Conservation (phyloP, 805 yeast species). For the Sungouiozyma ichnusensis region DNA sequence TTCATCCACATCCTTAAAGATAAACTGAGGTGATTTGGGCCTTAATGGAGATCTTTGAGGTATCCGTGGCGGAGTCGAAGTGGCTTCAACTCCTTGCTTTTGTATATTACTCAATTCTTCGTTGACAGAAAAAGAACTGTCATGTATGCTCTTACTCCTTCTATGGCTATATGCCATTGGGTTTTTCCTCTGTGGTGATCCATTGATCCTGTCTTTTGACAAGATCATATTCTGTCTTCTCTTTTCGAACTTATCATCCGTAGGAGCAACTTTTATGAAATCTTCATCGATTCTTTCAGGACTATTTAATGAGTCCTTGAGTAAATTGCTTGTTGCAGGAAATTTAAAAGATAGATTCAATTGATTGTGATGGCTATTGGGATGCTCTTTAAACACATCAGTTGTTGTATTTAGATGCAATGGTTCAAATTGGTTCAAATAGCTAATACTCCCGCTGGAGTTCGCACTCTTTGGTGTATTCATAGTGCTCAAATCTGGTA, state of each 20-base stretch:
- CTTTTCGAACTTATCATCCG: conserved; percentile 10
- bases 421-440: conserved; percentile 18
- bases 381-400: too few species aligned
- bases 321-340: conserved; percentile 8
- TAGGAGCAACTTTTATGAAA: conserved; percentile 11
- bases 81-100: conserved; percentile 7
- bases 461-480: conserved; percentile 8
- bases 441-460: conserved; percentile 15
- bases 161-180: conserved; percentile 18
- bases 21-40: conserved; percentile 4
- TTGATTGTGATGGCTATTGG: conserved; percentile 3
- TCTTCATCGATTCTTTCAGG: conserved; percentile 5
- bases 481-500: conserved; percentile 18
- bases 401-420: background rate
- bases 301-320: background rate
- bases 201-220: conserved; percentile 3
- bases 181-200: conserved; percentile 6
- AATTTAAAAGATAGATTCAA: conserved; percentile 18
- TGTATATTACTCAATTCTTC: background rate
- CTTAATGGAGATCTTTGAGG: conserved; percentile 18
- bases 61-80: conserved; percentile 13
- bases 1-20: background rate
- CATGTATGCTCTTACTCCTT: conserved; percentile 24
- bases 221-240: conserved; percentile 14
- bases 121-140: conserved; percentile 6